Conservation (phyloP, 2,329 filamentous ascomycete genomes). For the Cyphellophora europaea region DNA sequence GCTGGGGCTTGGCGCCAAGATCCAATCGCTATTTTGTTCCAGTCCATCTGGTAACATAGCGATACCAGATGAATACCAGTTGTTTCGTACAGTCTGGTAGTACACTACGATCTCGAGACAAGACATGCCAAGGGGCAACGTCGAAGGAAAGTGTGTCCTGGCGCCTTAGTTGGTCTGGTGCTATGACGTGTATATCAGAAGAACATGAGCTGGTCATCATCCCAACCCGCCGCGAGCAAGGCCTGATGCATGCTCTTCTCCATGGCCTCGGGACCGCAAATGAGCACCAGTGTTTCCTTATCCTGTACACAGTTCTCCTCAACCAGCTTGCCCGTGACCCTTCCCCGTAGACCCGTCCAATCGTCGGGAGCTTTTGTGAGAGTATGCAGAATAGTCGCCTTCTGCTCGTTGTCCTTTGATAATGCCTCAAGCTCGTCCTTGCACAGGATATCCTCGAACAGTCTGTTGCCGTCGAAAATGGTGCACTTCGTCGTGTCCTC, state of each 20-base stretch:
- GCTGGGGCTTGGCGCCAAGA: no score
- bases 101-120: no score
- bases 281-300: constrained; percentile 54
- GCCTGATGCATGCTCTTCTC: constrained; percentile 56
- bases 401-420: constrained; percentile 41
- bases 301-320: constrained; percentile 43
- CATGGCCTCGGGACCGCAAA: constrained; percentile 70
- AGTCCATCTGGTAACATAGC: no score
- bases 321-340: constrained; percentile 56
- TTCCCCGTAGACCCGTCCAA: constrained; percentile 61
- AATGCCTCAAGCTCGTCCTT: constrained; percentile 61
- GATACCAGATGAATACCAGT: no score
- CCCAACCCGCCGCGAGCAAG: constrained; percentile 58
- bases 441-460: constrained; percentile 75
- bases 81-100: no score
- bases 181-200: constrained; percentile 46
- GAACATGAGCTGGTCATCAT: constrained; percentile 62
- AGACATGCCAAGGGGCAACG: no score
- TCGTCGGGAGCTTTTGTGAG: constrained; percentile 53
- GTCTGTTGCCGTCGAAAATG: constrained; percentile 69
- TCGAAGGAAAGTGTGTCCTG: no score
- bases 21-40: no score
- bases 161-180: no score
- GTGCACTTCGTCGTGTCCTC: constrained; percentile 59
- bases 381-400: constrained; percentile 59